phyloP scores from a whole-genome alignment of 345 rosid species.

The Anacardium occidentale region DNA sequence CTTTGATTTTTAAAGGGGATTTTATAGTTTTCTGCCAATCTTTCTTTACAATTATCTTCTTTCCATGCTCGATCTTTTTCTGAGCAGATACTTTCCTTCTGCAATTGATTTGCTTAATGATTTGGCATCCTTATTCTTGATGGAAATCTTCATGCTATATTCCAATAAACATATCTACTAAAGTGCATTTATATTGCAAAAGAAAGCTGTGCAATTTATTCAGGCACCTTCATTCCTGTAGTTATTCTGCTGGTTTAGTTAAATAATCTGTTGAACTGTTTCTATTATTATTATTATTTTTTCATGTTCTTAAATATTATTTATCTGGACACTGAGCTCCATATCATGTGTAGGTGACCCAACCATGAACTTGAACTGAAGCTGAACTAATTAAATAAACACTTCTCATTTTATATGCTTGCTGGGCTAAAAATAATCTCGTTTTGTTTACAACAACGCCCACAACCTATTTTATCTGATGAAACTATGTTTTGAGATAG shows the following conservation, averaged over 20 bases:
- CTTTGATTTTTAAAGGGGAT: background rate
- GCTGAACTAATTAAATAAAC: background rate
- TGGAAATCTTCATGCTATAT: too few relatives aligned
- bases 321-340: background rate
- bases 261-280: background rate
- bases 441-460: constrained; percentile 3
- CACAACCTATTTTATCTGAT: constrained; percentile 13
- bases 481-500: constrained; percentile 14
- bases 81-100: background rate
- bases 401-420: too few relatives aligned
- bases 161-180: background rate
- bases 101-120: constrained; percentile 1
- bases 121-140: too few relatives aligned
- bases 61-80: background rate
- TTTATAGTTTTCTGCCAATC: background rate
- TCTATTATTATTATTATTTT: background rate
- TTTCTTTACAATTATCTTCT: background rate
- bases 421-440: background rate
- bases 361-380: background rate
- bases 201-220: background rate
- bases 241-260: background rate
- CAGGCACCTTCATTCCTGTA: background rate
- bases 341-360: background rate
- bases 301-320: background rate
- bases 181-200: background rate